phyloP scores from a whole-genome alignment of 2,329 filamentous ascomycete genomes.

The Ophiostoma novo-ulmi region DNA sequence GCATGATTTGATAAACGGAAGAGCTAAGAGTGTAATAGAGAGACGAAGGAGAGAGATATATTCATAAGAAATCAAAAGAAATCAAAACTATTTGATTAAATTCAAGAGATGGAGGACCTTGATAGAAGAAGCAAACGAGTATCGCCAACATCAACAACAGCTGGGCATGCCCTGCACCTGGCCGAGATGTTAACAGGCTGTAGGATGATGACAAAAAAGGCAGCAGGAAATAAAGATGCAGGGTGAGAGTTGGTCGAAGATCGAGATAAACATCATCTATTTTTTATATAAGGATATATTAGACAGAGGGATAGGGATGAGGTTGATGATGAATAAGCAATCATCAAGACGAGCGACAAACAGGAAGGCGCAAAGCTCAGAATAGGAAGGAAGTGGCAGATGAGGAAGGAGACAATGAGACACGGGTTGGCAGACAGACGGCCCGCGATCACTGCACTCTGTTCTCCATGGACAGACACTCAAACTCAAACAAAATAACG shows the following conservation, averaged over 20 bases:
- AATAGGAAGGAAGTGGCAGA: not conserved
- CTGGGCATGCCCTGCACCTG: not conserved
- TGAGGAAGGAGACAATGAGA: not conserved
- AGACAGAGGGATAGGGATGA: not conserved
- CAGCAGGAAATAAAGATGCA: not conserved
- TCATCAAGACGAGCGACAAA: not conserved
- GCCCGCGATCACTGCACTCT: too few relatives aligned
- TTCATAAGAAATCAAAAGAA: not conserved
- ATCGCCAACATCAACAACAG: not conserved
- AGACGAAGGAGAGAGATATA: not conserved
- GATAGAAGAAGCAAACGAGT: not conserved
- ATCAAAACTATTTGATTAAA: not conserved
- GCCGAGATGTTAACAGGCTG: not conserved
- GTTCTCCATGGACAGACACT: not conserved
- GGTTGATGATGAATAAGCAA: not conserved
- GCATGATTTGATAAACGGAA: not conserved
- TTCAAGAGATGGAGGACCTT: not conserved
- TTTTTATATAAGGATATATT: not conserved
- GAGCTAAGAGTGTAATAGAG: not conserved
- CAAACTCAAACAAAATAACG: not conserved
- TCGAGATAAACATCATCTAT: not conserved
- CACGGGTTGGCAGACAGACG: too few relatives aligned
- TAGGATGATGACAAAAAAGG: not conserved
- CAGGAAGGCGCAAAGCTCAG: not conserved
- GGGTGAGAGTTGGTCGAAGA: not conserved